phyloP scores from a whole-genome alignment of 805 yeast species.

The Barnettozyma pratensis region DNA sequence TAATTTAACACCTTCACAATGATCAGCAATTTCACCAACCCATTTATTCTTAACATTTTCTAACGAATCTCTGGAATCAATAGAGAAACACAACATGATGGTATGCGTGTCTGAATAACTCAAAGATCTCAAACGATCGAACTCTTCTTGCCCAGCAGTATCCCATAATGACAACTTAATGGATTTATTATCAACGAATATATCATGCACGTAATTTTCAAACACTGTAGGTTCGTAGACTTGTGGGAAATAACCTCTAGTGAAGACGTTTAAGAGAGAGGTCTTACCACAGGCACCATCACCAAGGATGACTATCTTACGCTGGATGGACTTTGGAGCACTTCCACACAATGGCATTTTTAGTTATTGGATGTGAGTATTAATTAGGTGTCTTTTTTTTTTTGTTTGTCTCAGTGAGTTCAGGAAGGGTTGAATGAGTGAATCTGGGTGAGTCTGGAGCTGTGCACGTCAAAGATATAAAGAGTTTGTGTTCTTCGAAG shows the following conservation, averaged over 20 bases:
- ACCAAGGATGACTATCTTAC: constrained; percentile 91
- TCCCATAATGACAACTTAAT: constrained; percentile 95
- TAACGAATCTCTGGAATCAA: constrained; percentile 89
- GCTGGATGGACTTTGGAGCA: constrained; percentile 40
- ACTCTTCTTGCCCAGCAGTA: constrained; percentile 98
- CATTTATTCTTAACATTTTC: constrained; percentile 94
- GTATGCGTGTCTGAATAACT: constrained; percentile 95
- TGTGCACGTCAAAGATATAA: too few species aligned
- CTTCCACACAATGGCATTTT: constrained; percentile 10
- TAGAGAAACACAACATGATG: constrained; percentile 92
- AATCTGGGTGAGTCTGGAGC: neutral
- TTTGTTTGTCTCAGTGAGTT: neutral
- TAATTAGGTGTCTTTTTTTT: neutral
- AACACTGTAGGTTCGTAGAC: constrained; percentile 98
- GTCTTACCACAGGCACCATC: constrained; percentile 99
- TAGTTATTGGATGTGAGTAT: neutral
- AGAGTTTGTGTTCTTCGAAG: too few species aligned
- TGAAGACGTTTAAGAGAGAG: constrained; percentile 88
- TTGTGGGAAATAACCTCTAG: constrained; percentile 96
- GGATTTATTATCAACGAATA: constrained; percentile 89
- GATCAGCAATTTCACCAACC: constrained; percentile 96
- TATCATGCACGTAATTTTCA: constrained; percentile 95
- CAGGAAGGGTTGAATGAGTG: neutral
- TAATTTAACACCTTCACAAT: constrained; percentile 92
- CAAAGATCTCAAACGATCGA: constrained; percentile 86